Conservation (phyloP, 2,329 filamentous ascomycete genomes). For the Ophiocordyceps australis region DNA sequence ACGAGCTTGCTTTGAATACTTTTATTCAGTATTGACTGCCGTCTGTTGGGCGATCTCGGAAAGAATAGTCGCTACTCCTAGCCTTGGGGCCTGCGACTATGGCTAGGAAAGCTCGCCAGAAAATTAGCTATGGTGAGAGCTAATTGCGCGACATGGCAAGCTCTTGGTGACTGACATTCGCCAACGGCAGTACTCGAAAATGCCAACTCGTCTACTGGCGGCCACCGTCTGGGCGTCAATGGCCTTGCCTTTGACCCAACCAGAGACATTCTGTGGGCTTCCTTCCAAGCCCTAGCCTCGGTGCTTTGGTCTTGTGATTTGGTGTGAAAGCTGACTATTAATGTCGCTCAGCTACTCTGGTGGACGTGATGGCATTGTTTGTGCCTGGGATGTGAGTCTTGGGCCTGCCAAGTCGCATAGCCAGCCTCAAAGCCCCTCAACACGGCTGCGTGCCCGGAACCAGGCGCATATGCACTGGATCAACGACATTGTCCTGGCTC, state of each 20-base stretch:
- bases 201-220: conserved; percentile 43
- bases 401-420: conserved; percentile 20
- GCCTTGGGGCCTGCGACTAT: conserved; percentile 16
- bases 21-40: too few species aligned
- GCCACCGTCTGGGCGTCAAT: conserved; percentile 88
- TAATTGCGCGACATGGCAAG: conserved; percentile 1
- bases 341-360: conserved; percentile 60
- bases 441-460: conserved; percentile 41
- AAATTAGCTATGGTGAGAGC: conserved; percentile 47
- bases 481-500: conserved; percentile 73
- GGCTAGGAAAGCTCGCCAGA: conserved; percentile 51
- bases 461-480: conserved; percentile 89
- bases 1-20: too few species aligned
- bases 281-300: too few species aligned
- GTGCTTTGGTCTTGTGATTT: too few species aligned
- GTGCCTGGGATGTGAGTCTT: conserved; percentile 81
- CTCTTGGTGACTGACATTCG: background rate
- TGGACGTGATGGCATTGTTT: conserved; percentile 86
- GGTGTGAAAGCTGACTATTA: conserved; percentile 1
- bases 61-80: too few species aligned
- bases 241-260: conserved; percentile 73
- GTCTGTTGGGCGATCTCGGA: too few species aligned
- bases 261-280: conserved; percentile 66
- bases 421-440: conserved; percentile 14
- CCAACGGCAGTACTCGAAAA: conserved; percentile 33